A percentile compares a stretch with the other conserved stretches of the same genome.
Evolutionary conservation across 2,329 filamentous ascomycete species (phyloP).

Genomic region (Fusarium buharicum): DNA sequence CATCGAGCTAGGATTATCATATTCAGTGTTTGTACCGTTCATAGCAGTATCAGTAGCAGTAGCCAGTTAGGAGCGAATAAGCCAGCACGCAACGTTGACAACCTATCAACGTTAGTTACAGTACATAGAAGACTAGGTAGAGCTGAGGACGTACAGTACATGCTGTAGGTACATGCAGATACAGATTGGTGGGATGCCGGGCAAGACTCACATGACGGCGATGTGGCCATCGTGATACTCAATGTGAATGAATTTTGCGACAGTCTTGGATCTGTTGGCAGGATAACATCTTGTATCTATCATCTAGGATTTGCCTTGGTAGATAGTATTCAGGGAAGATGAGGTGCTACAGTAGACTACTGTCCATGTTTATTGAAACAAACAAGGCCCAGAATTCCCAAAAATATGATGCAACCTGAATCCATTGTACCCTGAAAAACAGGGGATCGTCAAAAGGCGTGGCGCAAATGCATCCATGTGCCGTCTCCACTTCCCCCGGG

Average conservation of each 20-base stretch:
- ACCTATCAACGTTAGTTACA: not conserved
- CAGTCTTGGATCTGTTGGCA: not conserved
- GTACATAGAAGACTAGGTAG: not conserved
- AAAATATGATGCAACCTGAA: not conserved
- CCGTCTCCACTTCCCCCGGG: slow-evolving; percentile 32
- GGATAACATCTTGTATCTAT: too few relatives aligned
- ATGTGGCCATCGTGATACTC: not conserved
- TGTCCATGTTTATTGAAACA: too few relatives aligned
- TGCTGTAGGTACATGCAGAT: too few relatives aligned
- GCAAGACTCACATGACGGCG: slow-evolving; percentile 16
- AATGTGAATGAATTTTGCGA: not conserved
- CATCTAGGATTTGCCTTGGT: too few relatives aligned
- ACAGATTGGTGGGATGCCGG: too few relatives aligned
- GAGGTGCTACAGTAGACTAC: too few relatives aligned
- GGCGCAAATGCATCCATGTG: slow-evolving; percentile 25
- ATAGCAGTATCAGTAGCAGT: slow-evolving; percentile 5
- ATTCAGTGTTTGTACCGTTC: not conserved
- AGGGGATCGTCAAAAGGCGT: slow-evolving; percentile 12
- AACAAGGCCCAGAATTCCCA: too few relatives aligned
- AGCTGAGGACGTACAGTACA: not conserved
- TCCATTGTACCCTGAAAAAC: not conserved
- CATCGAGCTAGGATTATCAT: not conserved
- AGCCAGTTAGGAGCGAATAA: slow-evolving; percentile 12
- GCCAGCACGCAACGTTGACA: slow-evolving; percentile 9
- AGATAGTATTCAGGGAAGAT: too few relatives aligned